Conservation (phyloP, 169 alveolate genomes). For the Amoebophrya sp. region DNA sequence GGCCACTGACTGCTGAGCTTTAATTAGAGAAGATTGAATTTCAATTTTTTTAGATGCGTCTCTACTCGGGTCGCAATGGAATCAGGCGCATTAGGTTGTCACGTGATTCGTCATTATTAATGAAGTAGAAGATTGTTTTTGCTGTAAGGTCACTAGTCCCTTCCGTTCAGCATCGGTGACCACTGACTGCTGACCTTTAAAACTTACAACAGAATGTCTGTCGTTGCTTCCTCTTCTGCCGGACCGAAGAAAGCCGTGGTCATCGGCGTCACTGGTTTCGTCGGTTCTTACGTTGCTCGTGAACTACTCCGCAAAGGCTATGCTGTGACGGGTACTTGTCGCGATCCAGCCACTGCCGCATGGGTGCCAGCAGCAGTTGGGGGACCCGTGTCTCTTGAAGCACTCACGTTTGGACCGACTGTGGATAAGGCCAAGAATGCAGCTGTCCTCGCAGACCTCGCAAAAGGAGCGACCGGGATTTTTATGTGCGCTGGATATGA, state of each 20-base stretch:
- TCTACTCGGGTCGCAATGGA: no score
- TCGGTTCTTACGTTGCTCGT: background rate
- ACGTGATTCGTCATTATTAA: no score
- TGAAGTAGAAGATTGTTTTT: no score
- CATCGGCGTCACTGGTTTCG: background rate
- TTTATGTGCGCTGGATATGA: conserved; percentile 14
- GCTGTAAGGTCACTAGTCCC: no score
- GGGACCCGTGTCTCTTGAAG: background rate
- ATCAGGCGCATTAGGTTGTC: no score
- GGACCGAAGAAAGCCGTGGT: background rate
- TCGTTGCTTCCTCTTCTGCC: background rate
- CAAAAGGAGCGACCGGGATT: background rate
- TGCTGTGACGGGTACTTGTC: background rate
- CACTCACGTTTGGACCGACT: background rate
- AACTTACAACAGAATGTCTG: no score
- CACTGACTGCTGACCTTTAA: no score
- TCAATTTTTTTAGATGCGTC: no score
- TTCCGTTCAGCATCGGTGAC: no score
- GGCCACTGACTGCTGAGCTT: no score
- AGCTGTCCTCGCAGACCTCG: no score
- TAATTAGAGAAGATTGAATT: no score
- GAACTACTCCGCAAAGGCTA: background rate
- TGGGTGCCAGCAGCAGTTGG: background rate
- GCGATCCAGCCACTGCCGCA: background rate
- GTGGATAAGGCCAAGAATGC: background rate